A percentile compares a stretch with the other conserved stretches of the same genome.
phyloP scores from a whole-genome alignment of 768 basidiomycete species.

The Amanita pseudoporphyria region DNA sequence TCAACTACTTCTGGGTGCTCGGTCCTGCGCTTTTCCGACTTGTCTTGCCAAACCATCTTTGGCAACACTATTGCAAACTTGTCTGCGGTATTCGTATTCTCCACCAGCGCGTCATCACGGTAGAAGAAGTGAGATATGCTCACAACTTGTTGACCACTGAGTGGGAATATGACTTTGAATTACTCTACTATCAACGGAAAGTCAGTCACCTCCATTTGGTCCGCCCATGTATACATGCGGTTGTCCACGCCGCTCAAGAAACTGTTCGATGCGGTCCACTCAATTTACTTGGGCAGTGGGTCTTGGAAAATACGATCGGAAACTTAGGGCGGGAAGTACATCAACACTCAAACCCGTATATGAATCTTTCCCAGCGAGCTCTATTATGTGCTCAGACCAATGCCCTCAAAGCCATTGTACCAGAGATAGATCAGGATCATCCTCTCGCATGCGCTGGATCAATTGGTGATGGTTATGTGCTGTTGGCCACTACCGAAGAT shows the following conservation, averaged over 20 bases:
- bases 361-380: constrained; percentile 16
- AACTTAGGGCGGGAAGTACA: constrained; percentile 14
- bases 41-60: constrained; percentile 20
- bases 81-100: constrained; percentile 19
- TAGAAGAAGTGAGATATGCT: constrained; percentile 13
- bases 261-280: constrained; percentile 15
- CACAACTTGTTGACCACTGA: constrained; percentile 15
- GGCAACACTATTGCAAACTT: constrained; percentile 22
- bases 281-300: constrained; percentile 16
- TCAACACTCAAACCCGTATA: constrained; percentile 19
- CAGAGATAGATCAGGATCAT: constrained; percentile 4
- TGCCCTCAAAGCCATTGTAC: constrained; percentile 11
- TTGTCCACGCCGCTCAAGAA: constrained; percentile 21
- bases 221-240: constrained; percentile 21
- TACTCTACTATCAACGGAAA: constrained; percentile 21
- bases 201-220: constrained; percentile 22
- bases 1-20: constrained; percentile 23
- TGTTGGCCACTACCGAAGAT: constrained; percentile 1
- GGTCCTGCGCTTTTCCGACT: constrained; percentile 21
- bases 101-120: constrained; percentile 16
- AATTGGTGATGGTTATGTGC: constrained; percentile 9
- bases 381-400: constrained; percentile 14
- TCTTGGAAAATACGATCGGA: constrained; percentile 20
- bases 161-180: constrained; percentile 25
- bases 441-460: constrained; percentile 1